A percentile compares a stretch with the other conserved stretches of the same genome.
phyloP scores from a whole-genome alignment of 257 asterid species.

The Fraxinus pennsylvanica region DNA sequence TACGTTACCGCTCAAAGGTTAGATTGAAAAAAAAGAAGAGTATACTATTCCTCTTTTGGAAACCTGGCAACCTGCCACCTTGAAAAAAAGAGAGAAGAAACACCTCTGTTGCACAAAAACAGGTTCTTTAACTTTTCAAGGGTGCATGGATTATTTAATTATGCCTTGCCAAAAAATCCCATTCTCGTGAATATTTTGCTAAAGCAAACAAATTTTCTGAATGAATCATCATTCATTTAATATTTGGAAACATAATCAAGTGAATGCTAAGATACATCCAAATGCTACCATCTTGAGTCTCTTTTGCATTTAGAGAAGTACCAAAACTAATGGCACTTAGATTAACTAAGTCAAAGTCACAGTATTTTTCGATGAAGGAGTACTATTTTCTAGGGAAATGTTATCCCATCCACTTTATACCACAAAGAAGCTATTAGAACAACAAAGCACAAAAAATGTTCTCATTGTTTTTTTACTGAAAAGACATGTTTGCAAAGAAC shows the following conservation, averaged over 20 bases:
- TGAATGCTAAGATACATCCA: neutral
- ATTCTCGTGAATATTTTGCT: neutral
- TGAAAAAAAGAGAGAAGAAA: neutral
- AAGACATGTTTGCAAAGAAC: neutral
- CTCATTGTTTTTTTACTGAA: neutral
- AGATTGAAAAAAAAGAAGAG: neutral
- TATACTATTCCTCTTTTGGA: neutral
- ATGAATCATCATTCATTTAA: neutral
- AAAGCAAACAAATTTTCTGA: slow-evolving; percentile 3
- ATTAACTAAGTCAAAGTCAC: neutral
- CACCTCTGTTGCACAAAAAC: neutral
- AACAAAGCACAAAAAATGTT: neutral
- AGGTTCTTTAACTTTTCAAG: neutral
- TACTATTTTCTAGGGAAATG: neutral
- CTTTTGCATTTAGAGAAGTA: neutral
- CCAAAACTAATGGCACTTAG: neutral
- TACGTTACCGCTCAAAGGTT: neutral
- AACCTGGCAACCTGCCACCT: neutral
- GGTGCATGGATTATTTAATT: neutral
- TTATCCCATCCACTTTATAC: neutral
- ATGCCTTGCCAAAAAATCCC: neutral
- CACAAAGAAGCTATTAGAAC: neutral
- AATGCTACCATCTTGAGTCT: neutral
- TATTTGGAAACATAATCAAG: neutral
- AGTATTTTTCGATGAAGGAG: neutral